Evolutionary conservation across 2,329 filamentous ascomycete genomes (phyloP).

Genomic region (Penicillium sp.): DNA sequence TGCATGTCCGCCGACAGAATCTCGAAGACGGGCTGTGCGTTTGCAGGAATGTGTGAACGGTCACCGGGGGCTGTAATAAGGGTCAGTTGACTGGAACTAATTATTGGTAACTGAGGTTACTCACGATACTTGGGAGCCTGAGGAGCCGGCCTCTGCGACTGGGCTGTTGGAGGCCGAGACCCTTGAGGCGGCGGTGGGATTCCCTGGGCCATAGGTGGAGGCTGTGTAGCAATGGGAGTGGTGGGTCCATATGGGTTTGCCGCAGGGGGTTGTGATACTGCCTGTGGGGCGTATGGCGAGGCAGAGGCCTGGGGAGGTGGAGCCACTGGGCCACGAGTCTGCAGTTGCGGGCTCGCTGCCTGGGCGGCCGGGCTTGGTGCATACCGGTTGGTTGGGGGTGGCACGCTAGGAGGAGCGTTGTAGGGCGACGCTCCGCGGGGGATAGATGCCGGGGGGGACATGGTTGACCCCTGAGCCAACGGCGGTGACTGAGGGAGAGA

Average conservation of each 20-base stretch:
- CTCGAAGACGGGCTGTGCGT: constrained; percentile 75
- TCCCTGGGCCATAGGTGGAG: constrained; percentile 25
- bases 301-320: constrained; percentile 43
- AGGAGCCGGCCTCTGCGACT: constrained; percentile 48
- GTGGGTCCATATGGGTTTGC: constrained; percentile 45
- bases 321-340: constrained; percentile 48
- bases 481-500: constrained; percentile 43
- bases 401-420: constrained; percentile 69
- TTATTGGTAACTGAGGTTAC: constrained; percentile 16
- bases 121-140: constrained; percentile 66
- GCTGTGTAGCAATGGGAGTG: constrained; percentile 45
- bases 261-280: constrained; percentile 34
- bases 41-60: constrained; percentile 78
- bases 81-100: constrained; percentile 13
- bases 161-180: constrained; percentile 48
- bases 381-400: constrained; percentile 72
- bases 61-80: constrained; percentile 63
- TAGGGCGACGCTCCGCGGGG: constrained; percentile 81
- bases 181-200: constrained; percentile 37
- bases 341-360: constrained; percentile 45
- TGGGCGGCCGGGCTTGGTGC: constrained; percentile 64
- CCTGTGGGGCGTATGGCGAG: constrained; percentile 60
- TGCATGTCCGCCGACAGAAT: constrained; percentile 81
- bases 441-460: constrained; percentile 52
- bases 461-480: constrained; percentile 29